These are phyloP conservation scores for Dipodascopsis uninucleata DNA, from an alignment of 805 yeast genomes.

Conservation along the genomic window DNA sequence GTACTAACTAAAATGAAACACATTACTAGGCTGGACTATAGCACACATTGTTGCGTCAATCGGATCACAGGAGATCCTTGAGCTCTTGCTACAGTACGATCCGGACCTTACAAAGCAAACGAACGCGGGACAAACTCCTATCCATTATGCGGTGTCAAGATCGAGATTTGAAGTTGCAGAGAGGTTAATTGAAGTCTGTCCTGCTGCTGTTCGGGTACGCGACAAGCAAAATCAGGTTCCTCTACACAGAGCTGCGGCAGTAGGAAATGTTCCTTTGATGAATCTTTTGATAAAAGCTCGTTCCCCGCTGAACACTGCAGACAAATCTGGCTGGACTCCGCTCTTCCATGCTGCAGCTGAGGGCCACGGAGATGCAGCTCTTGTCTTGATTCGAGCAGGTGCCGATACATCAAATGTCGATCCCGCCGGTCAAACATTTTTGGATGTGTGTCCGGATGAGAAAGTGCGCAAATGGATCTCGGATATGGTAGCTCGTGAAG, in stretches of 20 bases:
- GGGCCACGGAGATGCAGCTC: constrained; percentile 77
- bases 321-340: constrained; percentile 76
- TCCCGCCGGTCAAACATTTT: constrained; percentile 52
- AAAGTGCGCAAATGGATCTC: constrained; percentile 42
- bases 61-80: constrained; percentile 57
- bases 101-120: constrained; percentile 65
- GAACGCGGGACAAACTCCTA: constrained; percentile 63
- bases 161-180: constrained; percentile 53
- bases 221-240: constrained; percentile 67
- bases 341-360: constrained; percentile 88
- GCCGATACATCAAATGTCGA: constrained; percentile 55
- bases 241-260: constrained; percentile 77
- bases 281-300: constrained; percentile 51
- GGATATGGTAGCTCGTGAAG: constrained; percentile 17
- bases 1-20: background rate
- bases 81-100: constrained; percentile 46
- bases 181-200: constrained; percentile 48
- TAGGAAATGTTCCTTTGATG: constrained; percentile 60
- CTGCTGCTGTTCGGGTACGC: constrained; percentile 60
- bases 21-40: constrained; percentile 65
- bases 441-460: constrained; percentile 54
- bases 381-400: constrained; percentile 55
- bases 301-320: constrained; percentile 66
- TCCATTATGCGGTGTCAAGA: constrained; percentile 76
- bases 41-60: constrained; percentile 76